Evolutionary conservation across 768 basidiomycete species (phyloP), one percentile per base, ranked within the genome.

Genomic region (Termitomyces sp.): DNA sequence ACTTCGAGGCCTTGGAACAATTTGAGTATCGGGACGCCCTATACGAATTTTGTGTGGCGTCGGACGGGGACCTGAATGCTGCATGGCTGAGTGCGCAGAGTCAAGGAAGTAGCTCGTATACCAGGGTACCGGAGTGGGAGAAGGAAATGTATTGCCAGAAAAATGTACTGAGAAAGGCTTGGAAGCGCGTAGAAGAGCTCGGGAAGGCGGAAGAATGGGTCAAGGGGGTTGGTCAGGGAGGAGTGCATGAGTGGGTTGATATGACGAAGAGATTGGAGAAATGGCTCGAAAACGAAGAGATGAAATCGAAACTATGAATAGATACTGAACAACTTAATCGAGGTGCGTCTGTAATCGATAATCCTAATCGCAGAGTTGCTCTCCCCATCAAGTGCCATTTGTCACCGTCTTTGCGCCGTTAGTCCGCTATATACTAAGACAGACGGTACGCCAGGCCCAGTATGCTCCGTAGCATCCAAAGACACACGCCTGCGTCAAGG

Each of bases 11-110:
- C 4, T 57, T 70, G 44, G 79, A 84, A 51, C 87, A 88, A 63
- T 92, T 83, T 67, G 74, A 77, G 22, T 91, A 93, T 65, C 78
- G 85, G 12, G 83, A 87, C 53, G 71, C 69, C 21, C 66, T 93
- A 53, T 74, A 77, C 53, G 70, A 69, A 7, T 80, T 87, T 48
- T 52, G 24, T 44, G 6, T 59, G 76, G 76, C 2, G 70, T 65
- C 46, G 30, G 21, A 45, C 11, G 19, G 40, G 35, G 41, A 59
- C 22, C 42, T 56, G 45, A 52, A 32, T 41, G 35, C 48, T 6
- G 56, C 37, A 24, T 58, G 57, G 43, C 17, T 48, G 32, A 44
- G 21, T 26, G 50, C 45, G n/a, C 45, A 52, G 28, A 34, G 34
- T 22, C 40, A 38, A 28, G 38, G 45, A 55, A 47, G 42, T 41